Evolutionary conservation across 2,329 filamentous ascomycete species (phyloP), one percentile per base, ranked within the genome.

Genomic region (Fusarium piperis): DNA sequence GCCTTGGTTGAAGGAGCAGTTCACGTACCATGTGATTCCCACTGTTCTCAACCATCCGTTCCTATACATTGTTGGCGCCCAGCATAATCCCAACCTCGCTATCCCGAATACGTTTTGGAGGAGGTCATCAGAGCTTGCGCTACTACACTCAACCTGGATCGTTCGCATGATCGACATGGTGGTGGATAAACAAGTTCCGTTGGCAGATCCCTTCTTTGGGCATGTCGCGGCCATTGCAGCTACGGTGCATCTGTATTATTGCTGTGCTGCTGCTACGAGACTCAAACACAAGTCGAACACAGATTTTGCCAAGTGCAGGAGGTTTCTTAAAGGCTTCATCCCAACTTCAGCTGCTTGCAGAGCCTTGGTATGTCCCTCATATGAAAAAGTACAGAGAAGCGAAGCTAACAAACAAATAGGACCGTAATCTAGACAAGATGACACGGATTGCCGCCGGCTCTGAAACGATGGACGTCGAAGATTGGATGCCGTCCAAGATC

Each of bases 71-170:
- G 81, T 86, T 13, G 85, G 84, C 3, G 85, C 85, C 1, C 85
- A 87, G 67, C 83, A 86, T 75, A 87, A 87, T 56, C 81, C 83
- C 4, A 87, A 87, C 52, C 74, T 87, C 30, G 83, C 83, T 0
- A 87, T 87, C 7, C 86, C 86, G 0, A 88, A 88, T 62, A 86
- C 85, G 0, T 88, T 88, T 62, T 88, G 86, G 86, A 80, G 84
- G 41, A 76, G 85, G 4, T 87, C 85, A 0, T 87, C 85, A 0
- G 86, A 88, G 69, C 75, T 86, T 13, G 86, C 85, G 0, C 75
- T 88, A 1, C 76, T 87, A 3, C 86, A 88, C 53, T 82, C 84
- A 2, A 88, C 86, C 0, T 88, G 86, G 86, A 83, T 87, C 41
- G 85, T 86, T 15, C 82, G 86, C 4, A 83, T 88, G 76, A 86